Percentiles rank a stretch among this genome's conserved stretches.
Conservation (phyloP, 768 basidiomycete species). For the Austroboletus eburneus region DNA sequence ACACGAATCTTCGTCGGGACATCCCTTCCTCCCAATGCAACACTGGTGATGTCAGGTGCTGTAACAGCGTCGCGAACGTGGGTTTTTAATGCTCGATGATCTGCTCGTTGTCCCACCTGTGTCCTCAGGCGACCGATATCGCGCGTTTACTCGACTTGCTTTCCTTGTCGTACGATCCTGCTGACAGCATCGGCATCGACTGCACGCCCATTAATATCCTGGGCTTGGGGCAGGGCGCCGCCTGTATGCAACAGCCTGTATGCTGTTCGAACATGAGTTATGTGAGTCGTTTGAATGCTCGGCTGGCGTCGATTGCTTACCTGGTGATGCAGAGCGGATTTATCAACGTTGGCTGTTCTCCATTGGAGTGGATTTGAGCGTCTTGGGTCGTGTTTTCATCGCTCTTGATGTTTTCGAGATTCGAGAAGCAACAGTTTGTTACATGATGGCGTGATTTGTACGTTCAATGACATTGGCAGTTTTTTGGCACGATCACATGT, state of each 20-base stretch:
- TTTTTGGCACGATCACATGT: no score
- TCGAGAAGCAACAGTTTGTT: background rate
- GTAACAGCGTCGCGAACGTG: slow-evolving; percentile 18
- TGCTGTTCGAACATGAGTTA: slow-evolving; percentile 19
- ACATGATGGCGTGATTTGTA: no score
- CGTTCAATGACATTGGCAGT: no score
- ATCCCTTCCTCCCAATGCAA: slow-evolving; percentile 8
- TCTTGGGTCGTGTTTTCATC: background rate
- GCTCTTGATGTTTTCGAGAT: slow-evolving; percentile 7
- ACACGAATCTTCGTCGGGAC: slow-evolving; percentile 6
- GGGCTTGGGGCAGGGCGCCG: slow-evolving; percentile 18
- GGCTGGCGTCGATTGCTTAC: background rate
- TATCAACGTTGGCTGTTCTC: slow-evolving; percentile 25
- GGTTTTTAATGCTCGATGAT: slow-evolving; percentile 1
- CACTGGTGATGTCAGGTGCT: slow-evolving; percentile 19
- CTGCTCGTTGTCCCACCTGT: background rate
- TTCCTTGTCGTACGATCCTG: slow-evolving; percentile 9
- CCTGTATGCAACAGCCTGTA: slow-evolving; percentile 24
- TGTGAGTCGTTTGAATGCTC: slow-evolving; percentile 10
- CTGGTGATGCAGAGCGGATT: slow-evolving; percentile 7
- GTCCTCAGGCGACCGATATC: slow-evolving; percentile 11
- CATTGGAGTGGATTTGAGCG: no score
- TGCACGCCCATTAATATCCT: slow-evolving; percentile 19
- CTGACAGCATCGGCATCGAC: slow-evolving; percentile 21
- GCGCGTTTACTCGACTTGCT: slow-evolving; percentile 2